Evolutionary conservation across 2,329 filamentous ascomycete genomes (phyloP).

Genomic region (Pseudocercospora vitis): DNA sequence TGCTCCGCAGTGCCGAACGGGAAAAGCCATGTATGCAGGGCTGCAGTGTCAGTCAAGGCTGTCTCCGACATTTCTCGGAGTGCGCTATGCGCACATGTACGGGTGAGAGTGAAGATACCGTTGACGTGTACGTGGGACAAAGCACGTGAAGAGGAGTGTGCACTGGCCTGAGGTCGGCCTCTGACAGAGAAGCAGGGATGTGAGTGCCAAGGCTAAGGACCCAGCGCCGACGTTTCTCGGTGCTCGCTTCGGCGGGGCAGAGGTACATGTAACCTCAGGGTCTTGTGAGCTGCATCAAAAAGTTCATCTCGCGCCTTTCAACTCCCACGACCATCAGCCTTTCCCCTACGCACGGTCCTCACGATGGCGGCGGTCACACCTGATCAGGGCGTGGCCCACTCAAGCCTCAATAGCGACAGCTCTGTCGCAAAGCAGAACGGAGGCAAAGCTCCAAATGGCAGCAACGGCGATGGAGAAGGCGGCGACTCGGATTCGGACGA

Average conservation of each 20-base stretch:
- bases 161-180: too few relatives aligned
- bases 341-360: neutral
- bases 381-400: constrained; percentile 30
- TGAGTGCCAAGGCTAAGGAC: neutral
- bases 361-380: constrained; percentile 35
- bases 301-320: neutral
- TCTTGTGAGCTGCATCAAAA: too few relatives aligned
- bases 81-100: neutral
- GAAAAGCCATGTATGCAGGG: neutral
- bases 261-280: too few relatives aligned
- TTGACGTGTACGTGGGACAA: too few relatives aligned
- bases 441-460: constrained; percentile 26
- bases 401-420: constrained; percentile 28
- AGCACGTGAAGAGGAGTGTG: too few relatives aligned
- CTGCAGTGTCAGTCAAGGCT: neutral
- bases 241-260: too few relatives aligned
- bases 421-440: constrained; percentile 27
- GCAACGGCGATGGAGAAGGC: constrained; percentile 35
- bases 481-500: constrained; percentile 42
- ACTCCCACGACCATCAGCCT: neutral
- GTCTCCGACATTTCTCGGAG: neutral
- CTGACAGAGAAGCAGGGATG: too few relatives aligned
- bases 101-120: neutral
- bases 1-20: too few relatives aligned
- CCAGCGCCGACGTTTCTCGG: too few relatives aligned